Base-by-base conservation (phyloP, 2,329 filamentous ascomycete genomes). In the Colletotrichum siamense region DNA sequence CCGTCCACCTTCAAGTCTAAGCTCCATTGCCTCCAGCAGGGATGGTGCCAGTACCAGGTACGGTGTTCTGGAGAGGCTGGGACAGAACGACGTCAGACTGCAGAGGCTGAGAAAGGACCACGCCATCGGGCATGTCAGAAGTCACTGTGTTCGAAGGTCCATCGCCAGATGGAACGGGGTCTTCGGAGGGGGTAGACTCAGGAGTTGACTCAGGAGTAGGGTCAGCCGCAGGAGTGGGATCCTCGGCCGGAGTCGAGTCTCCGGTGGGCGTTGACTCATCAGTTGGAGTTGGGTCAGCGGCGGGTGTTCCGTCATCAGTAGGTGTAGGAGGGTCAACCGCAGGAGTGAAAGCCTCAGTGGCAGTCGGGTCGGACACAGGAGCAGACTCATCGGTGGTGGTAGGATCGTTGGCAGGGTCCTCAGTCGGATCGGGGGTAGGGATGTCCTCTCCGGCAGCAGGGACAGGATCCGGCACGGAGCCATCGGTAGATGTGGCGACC, bases 361-460 rank as follows among this genome's bases (percentile, higher is more conserved):
- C 18, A n/a, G 39, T 49, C 2, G 44, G 44, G 18, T 49, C 44
- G 5, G 9, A 4, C 44, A 10, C 44, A 49, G 44, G 44, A 13
- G 44, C 6, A 12, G 18, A 49, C 10, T 49, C 44, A 8, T 49
- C 44, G 18, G 32, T 36, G 32, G n/a, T 1, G 2, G 62, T 34
- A 65, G 62, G n/a, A n/a, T 26, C 13, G 18, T 22, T 30, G 18
- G 26, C 16, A 22, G 59, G 39, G 18, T 44, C 39, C 28, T 62
- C 59, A 8, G 26, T n/a, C 26, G 59, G 59, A 26, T 62, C 59
- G 10, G 12, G 16, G 8, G 15, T 4, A n/a, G 63, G 39, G 24
- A 39, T 59, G 6, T 39, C 26, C 49, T 68, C 66, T 30, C 49
- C 49, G 10, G 66, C 66, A 30, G 66, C 49, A 36, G 66, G 66